Conservation (phyloP, 2,329 filamentous ascomycete species). For the Emergomyces orientalis region DNA sequence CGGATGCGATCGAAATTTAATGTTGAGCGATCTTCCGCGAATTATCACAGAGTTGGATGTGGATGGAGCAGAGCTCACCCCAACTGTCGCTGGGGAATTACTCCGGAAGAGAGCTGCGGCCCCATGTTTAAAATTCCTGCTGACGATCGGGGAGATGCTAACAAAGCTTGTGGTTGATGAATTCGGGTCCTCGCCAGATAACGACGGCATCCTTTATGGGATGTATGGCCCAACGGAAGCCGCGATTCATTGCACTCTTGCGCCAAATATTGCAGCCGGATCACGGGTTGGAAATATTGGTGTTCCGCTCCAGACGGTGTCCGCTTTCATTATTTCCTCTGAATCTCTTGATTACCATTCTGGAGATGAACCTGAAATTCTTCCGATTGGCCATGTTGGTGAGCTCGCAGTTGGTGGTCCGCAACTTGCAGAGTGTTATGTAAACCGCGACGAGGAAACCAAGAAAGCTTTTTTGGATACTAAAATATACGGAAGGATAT, state of each 20-base stretch:
- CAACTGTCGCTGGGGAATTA: slow-evolving; percentile 73
- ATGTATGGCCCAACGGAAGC: slow-evolving; percentile 96
- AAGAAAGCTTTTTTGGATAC: slow-evolving; percentile 59
- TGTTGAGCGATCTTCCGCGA: slow-evolving; percentile 66
- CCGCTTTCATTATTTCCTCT: slow-evolving; percentile 58
- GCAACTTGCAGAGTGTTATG: slow-evolving; percentile 70
- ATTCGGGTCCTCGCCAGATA: slow-evolving; percentile 54
- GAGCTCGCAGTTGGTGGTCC: slow-evolving; percentile 74
- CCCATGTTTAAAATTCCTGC: slow-evolving; percentile 58
- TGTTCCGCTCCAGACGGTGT: slow-evolving; percentile 69
- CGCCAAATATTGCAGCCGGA: slow-evolving; percentile 49
- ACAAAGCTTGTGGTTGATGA: slow-evolving; percentile 66
- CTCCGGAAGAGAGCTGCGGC: slow-evolving; percentile 58
- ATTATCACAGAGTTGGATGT: slow-evolving; percentile 57
- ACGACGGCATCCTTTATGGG: slow-evolving; percentile 64
- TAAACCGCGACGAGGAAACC: slow-evolving; percentile 73
- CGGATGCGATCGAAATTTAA: slow-evolving; percentile 55
- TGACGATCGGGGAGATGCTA: slow-evolving; percentile 92
- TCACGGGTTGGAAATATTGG: slow-evolving; percentile 63
- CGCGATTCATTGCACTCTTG: slow-evolving; percentile 79
- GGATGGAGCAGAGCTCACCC: slow-evolving; percentile 82
- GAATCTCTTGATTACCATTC: slow-evolving; percentile 21
- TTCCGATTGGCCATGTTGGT: slow-evolving; percentile 59
- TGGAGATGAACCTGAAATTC: slow-evolving; percentile 37
- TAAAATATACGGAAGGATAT: slow-evolving; percentile 56